These are phyloP conservation scores for Manihot esculenta DNA, from an alignment of 441 rosid species.

Conservation along the genomic window DNA sequence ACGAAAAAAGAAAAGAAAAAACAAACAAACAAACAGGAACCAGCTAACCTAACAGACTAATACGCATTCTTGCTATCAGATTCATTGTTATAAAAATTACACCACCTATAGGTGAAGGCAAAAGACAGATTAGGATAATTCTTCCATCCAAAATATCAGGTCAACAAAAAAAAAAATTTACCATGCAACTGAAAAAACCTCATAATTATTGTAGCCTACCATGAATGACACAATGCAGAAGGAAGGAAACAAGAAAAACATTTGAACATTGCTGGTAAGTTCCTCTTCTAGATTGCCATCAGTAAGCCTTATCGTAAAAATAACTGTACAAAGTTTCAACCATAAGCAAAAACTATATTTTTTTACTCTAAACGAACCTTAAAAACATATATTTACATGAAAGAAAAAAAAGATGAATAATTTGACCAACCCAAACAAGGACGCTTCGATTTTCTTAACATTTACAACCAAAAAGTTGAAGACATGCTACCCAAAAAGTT, in stretches of 20 bases:
- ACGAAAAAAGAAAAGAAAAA: too few relatives aligned
- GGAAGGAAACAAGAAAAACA: too few relatives aligned
- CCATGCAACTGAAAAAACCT: not conserved
- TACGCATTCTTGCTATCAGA: not conserved
- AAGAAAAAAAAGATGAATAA: not conserved
- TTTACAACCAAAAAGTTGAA: not conserved
- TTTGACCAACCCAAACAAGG: not conserved
- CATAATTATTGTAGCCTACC: not conserved
- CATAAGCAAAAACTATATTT: not conserved
- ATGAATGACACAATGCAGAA: not conserved
- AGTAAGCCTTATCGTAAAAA: not conserved
- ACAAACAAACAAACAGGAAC: not conserved
- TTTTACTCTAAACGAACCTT: not conserved
- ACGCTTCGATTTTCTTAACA: not conserved
- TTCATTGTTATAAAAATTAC: not conserved
- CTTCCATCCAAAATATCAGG: not conserved
- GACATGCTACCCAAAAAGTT: too few relatives aligned
- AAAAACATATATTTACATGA: not conserved
- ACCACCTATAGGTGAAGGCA: not conserved
- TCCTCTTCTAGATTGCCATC: not conserved
- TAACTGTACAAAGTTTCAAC: not conserved
- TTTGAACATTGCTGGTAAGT: not conserved
- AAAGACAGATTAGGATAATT: not conserved
- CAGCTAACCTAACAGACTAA: not conserved
- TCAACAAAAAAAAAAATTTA: not conserved